Evolutionary conservation across 1,284 basidiomycete species (phyloP).

Genomic region (Ceratobasidium sp.): DNA sequence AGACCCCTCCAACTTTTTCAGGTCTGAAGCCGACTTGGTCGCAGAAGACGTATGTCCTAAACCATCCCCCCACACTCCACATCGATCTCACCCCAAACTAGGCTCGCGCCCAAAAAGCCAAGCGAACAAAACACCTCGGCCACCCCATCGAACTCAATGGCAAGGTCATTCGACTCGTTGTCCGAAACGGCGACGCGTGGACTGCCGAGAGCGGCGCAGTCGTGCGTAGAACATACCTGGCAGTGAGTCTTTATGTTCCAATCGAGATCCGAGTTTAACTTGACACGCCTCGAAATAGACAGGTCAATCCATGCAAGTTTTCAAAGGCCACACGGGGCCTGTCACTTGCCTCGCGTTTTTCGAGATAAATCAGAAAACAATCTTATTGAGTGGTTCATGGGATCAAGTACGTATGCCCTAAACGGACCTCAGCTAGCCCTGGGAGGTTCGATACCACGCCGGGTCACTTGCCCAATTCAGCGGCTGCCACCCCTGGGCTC

Average conservation of each 20-base stretch:
- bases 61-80: conserved; percentile 26
- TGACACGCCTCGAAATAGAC: conserved; percentile 62
- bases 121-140: conserved; percentile 75
- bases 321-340: conserved; percentile 85
- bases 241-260: conserved; percentile 63
- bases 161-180: conserved; percentile 75
- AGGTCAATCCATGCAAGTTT: conserved; percentile 78
- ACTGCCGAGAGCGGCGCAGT: conserved; percentile 86
- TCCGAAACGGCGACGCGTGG: conserved; percentile 77
- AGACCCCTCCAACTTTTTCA: conserved; percentile 64
- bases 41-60: conserved; percentile 67
- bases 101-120: conserved; percentile 78
- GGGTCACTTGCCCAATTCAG: no score
- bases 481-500: no score
- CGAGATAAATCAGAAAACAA: conserved; percentile 58
- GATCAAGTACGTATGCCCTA: conserved; percentile 68
- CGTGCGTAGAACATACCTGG: conserved; percentile 75
- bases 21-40: conserved; percentile 78
- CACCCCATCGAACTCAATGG: conserved; percentile 78
- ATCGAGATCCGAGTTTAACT: conserved; percentile 9
- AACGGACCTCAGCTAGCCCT: no score
- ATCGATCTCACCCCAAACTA: conserved; percentile 52
- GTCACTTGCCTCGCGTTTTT: conserved; percentile 82
- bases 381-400: conserved; percentile 85
- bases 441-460: no score